Base-by-base conservation (phyloP, 2,329 filamentous ascomycete genomes). In the Pseudohalonectria lignicola region DNA sequence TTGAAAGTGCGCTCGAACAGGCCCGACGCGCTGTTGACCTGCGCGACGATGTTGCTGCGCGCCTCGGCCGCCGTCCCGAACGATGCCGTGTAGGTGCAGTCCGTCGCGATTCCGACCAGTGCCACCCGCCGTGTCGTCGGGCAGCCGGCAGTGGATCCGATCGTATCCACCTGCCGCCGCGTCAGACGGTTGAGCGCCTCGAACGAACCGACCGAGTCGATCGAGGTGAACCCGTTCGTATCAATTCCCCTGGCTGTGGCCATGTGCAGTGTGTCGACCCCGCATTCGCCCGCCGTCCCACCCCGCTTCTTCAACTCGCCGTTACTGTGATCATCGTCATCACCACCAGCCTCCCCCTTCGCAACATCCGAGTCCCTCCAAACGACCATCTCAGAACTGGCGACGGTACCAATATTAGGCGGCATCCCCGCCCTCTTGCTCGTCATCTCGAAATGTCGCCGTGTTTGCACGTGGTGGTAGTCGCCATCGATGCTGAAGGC, bases 1-100 rank as follows among this genome's bases (percentile, higher is more conserved):
- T 95, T 95, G 65, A 98, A 96, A 6, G 84, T 84, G 49, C 70
- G 76, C 57, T 98, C 92, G 53, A 90, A 98, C 6, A 95, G 64
- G 43, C 78, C 75, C 2, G 90, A 95, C 1, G 92, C 92, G 31
- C 78, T 69, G 61, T 94, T 95, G 56, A 98, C 82, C 54, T 86
- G 71, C 37, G 66, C 69, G 49, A 98, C 86, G 44, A 98, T 73
- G 54, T 92, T 92, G 44, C 71, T 57, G 40, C 79, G 72, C 17
- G 81, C 73, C n/a, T 75, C 65, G 36, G 74, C 66, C 31, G 72
- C 72, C 15, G 69, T 72, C 43, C 78, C 73, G 56, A 95, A 93
- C 3, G 69, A 68, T 2, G 65, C 66, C 25, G 79, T 86, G 55
- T 96, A 96, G 8, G 76, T 84, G 66, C 92, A 98, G 58, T 98